Percentiles rank a stretch among this genome's conserved stretches.
Evolutionary conservation across 73 alveolate genomes (phyloP).

Genomic region (Uronychia setigera): DNA sequence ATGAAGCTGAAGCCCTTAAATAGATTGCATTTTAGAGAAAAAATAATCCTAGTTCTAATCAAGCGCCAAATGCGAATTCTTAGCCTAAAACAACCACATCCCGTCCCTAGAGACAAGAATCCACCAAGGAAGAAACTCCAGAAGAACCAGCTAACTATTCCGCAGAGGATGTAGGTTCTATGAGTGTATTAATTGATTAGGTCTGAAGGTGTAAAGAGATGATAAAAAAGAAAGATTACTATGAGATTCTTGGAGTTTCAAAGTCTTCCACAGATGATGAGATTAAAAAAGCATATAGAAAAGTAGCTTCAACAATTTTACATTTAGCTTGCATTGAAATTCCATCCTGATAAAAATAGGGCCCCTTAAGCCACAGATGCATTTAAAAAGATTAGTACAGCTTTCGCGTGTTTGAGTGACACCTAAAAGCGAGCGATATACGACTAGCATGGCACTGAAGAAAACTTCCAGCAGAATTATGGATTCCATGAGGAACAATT

Average conservation of each 20-base stretch:
- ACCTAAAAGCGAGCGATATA: slow-evolving; percentile 55
- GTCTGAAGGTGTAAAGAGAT: slow-evolving; percentile 52
- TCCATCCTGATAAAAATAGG: slow-evolving; percentile 20
- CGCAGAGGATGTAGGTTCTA: not conserved
- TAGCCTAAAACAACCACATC: not conserved
- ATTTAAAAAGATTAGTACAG: slow-evolving; percentile 61
- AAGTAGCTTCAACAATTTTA: slow-evolving; percentile 1
- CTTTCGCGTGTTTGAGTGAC: slow-evolving; percentile 62
- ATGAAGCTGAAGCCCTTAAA: not conserved
- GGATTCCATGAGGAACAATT: slow-evolving; percentile 46
- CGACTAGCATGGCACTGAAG: slow-evolving; percentile 69
- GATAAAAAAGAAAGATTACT: slow-evolving; percentile 62
- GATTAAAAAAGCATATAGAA: slow-evolving; percentile 93
- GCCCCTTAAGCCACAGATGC: slow-evolving; percentile 54
- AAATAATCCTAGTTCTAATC: not conserved
- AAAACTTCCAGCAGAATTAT: slow-evolving; percentile 47
- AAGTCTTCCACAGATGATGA: slow-evolving; percentile 89
- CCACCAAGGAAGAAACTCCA: not conserved
- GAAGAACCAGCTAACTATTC: not conserved
- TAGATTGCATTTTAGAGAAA: not conserved
- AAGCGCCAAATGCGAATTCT: not conserved
- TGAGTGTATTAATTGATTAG: not conserved
- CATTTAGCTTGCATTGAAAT: slow-evolving; percentile 68
- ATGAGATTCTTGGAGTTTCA: slow-evolving; percentile 74
- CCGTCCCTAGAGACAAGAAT: not conserved